Conservation (phyloP, 169 alveolate species). For the Theileria equi region DNA sequence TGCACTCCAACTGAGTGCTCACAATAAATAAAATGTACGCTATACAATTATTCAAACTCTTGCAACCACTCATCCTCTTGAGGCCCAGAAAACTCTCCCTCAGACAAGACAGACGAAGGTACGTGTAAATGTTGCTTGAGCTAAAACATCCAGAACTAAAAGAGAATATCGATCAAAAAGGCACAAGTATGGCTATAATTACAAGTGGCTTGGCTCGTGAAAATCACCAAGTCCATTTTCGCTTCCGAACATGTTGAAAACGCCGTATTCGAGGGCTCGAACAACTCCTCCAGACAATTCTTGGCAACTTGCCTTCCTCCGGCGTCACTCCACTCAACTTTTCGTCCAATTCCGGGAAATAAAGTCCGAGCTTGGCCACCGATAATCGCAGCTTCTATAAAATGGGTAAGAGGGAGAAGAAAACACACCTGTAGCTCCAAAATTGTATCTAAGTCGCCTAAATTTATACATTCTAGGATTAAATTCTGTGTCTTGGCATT, state of each 20-base stretch:
- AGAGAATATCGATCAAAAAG: constrained; percentile 46
- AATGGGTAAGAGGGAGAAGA: too few species aligned
- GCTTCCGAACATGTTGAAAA: constrained; percentile 35
- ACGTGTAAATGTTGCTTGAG: not conserved
- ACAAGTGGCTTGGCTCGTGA: constrained; percentile 61
- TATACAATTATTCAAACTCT: not conserved
- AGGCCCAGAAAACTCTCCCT: constrained; percentile 57
- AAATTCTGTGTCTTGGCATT: constrained; percentile 21
- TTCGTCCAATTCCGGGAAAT: not conserved
- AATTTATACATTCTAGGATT: constrained; percentile 25
- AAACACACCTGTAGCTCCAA: constrained; percentile 32
- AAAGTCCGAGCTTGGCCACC: not conserved
- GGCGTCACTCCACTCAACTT: not conserved
- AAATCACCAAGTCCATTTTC: constrained; percentile 60
- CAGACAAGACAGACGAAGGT: constrained; percentile 58
- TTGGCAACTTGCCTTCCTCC: not conserved
- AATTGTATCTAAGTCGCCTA: constrained; percentile 17
- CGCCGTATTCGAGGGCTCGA: not conserved
- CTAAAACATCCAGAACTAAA: constrained; percentile 22
- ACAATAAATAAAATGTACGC: not conserved
- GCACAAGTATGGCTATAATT: constrained; percentile 57
- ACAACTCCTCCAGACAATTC: not conserved
- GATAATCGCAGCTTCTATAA: not conserved
- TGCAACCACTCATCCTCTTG: not conserved
- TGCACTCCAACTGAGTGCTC: not conserved